phyloP scores from a whole-genome alignment of 805 yeast species.

The Danielia oregonensis region DNA sequence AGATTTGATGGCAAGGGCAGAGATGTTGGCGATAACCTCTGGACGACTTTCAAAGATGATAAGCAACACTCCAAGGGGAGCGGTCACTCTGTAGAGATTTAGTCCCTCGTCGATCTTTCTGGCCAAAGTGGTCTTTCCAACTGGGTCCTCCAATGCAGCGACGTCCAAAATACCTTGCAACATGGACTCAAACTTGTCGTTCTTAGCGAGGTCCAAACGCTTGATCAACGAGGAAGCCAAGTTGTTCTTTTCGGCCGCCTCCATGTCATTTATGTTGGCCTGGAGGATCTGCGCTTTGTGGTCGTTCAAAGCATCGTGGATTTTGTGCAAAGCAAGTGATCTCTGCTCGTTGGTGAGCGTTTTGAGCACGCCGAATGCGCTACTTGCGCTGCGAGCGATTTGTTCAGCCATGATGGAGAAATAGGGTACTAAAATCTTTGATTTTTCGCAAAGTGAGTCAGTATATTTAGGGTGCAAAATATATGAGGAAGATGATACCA shows the following conservation, averaged over 20 bases:
- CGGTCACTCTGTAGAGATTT: slow-evolving; percentile 74
- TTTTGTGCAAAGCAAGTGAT: slow-evolving; percentile 64
- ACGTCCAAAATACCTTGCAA: slow-evolving; percentile 92
- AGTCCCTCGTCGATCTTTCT: slow-evolving; percentile 87
- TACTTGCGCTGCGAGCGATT: slow-evolving; percentile 76
- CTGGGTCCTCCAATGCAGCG: slow-evolving; percentile 84
- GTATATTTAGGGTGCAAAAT: too few relatives aligned
- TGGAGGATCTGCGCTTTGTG: slow-evolving; percentile 59
- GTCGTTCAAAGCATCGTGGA: slow-evolving; percentile 63
- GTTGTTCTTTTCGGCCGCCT: slow-evolving; percentile 56
- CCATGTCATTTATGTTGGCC: slow-evolving; percentile 76
- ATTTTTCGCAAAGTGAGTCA: slow-evolving; percentile 2
- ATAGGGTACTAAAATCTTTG: not conserved
- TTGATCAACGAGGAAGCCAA: slow-evolving; percentile 72
- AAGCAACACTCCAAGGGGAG: slow-evolving; percentile 91
- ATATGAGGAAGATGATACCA: too few relatives aligned
- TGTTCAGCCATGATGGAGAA: slow-evolving; percentile 51
- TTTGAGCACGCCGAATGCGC: slow-evolving; percentile 80
- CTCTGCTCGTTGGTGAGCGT: slow-evolving; percentile 72
- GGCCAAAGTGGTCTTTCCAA: slow-evolving; percentile 83
- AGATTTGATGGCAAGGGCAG: slow-evolving; percentile 92
- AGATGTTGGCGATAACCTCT: slow-evolving; percentile 96
- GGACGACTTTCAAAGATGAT: slow-evolving; percentile 97
- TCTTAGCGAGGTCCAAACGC: slow-evolving; percentile 75
- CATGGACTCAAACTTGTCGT: slow-evolving; percentile 91